Evolutionary conservation across 2,329 filamentous ascomycete genomes (phyloP).

Genomic region (Xylariaceae sp.): DNA sequence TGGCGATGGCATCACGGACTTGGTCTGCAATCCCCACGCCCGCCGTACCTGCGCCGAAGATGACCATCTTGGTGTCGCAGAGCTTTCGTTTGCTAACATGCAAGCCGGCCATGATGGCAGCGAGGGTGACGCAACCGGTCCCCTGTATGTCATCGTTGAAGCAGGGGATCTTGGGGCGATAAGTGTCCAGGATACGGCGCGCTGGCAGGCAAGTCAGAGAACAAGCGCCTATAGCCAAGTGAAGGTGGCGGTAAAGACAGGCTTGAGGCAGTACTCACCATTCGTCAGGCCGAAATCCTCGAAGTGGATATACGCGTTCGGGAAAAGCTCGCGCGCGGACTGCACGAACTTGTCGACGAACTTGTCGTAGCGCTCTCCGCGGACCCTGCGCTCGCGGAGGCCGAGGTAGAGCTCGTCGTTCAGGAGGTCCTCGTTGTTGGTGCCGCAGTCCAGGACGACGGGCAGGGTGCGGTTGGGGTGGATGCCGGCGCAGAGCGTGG

Average conservation of each 20-base stretch:
- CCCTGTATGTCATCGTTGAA: conserved; percentile 93
- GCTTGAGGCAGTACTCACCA: conserved; percentile 29
- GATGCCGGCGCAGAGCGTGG: conserved; percentile 79
- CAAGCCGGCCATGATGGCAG: conserved; percentile 69
- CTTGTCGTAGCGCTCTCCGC: conserved; percentile 66
- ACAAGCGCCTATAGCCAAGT: too few species aligned
- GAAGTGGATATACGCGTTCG: conserved; percentile 79
- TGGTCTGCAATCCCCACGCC: conserved; percentile 84
- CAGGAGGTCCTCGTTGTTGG: conserved; percentile 68
- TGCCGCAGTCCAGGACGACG: conserved; percentile 80
- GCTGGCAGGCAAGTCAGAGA: conserved; percentile 11
- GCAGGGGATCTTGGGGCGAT: conserved; percentile 65
- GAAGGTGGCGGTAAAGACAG: not conserved
- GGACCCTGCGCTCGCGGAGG: conserved; percentile 55
- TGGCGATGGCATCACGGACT: conserved; percentile 68
- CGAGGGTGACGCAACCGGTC: conserved; percentile 79
- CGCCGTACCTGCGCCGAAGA: conserved; percentile 76
- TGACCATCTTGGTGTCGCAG: conserved; percentile 60
- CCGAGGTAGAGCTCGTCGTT: conserved; percentile 76
- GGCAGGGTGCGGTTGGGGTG: conserved; percentile 72
- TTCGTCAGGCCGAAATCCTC: conserved; percentile 81
- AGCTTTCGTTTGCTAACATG: conserved; percentile 61
- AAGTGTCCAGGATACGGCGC: conserved; percentile 66
- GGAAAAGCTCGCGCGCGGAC: conserved; percentile 61
- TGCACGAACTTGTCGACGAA: conserved; percentile 71